Base-by-base conservation (phyloP, 331 rosid genomes). In the Phaseolus coccineus region DNA sequence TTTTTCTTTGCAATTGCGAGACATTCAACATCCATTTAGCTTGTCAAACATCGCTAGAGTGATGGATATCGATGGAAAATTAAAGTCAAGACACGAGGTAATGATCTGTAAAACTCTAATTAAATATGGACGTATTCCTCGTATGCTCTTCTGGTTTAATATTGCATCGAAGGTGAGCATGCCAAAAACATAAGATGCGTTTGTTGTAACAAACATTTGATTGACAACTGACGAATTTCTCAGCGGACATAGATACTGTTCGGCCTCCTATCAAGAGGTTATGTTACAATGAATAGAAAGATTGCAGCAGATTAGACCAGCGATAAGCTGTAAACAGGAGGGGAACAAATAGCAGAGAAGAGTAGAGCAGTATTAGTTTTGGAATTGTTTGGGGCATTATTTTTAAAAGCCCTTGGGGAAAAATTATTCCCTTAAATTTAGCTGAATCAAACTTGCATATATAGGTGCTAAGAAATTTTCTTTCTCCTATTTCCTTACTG, bases 61-160 rank as follows among this genome's bases (percentile, higher is more conserved):
- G 73, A 84, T 96, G 97, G 81, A 91, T 86, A 81, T 96, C 78
- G 89, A 80, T 51, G 90, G 79, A 79, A 96, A 96, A 86, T 87
- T 96, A 92, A 90, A 90, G 84, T 88, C 98, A 46, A 93, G 98
- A 84, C 94, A 88, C 2, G 97, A 96, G 99, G 99, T 96, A 96
- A 57, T 75, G 77, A 40, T 79, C 74, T 40, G 14, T 77, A 51
- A 62, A 62, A 37, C 47, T 62, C 76, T 52, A 12, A 52, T 85
- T 25, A 44, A 51, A 67, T 58, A 37, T 50, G 58, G 33, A 68
- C 61, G 35, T 74, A 53, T 76, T 59, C 42, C 64, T 13, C 37
- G 6, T 59, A 13, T 59, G 69, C 31, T 4, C 19, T 30, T 42
- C 7, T 47, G 25, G 44, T 80, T 56, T 57, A 52, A 61, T 25